Conservation (phyloP, 1,284 basidiomycete genomes). For the Athelia sp. region DNA sequence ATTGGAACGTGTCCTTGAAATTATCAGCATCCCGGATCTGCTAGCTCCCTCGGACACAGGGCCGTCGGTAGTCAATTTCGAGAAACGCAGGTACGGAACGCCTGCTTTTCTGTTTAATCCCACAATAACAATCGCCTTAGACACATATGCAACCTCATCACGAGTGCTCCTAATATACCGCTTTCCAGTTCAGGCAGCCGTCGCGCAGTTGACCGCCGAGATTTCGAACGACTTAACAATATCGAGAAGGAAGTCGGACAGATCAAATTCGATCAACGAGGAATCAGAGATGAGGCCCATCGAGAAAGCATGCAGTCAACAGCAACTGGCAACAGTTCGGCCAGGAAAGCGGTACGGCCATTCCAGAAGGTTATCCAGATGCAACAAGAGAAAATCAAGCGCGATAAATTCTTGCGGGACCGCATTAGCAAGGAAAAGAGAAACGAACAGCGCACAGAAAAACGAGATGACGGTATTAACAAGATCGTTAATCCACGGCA, state of each 20-base stretch:
- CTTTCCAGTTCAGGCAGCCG: slow-evolving; percentile 36
- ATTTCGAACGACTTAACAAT: slow-evolving; percentile 68
- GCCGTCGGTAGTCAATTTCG: slow-evolving; percentile 66
- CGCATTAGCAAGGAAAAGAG: slow-evolving; percentile 69
- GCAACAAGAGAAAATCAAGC: slow-evolving; percentile 75
- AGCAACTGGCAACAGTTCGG: slow-evolving; percentile 33
- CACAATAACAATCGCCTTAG: slow-evolving; percentile 29
- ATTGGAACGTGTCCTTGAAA: slow-evolving; percentile 71
- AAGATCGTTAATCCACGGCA: slow-evolving; percentile 65
- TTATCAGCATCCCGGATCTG: slow-evolving; percentile 69
- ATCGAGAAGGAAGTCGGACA: slow-evolving; percentile 62
- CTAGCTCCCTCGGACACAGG: slow-evolving; percentile 46
- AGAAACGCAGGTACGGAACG: slow-evolving; percentile 64
- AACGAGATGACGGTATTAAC: slow-evolving; percentile 67
- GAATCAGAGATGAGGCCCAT: slow-evolving; percentile 67
- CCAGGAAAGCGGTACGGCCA: slow-evolving; percentile 54
- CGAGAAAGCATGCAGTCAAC: slow-evolving; percentile 51
- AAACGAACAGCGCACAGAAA: slow-evolving; percentile 66
- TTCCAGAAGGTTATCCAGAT: slow-evolving; percentile 57
- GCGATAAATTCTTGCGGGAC: slow-evolving; percentile 63
- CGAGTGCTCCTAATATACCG: slow-evolving; percentile 40
- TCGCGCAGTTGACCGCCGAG: slow-evolving; percentile 54
- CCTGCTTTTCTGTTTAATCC: slow-evolving; percentile 1
- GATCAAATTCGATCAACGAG: slow-evolving; percentile 61
- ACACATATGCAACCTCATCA: slow-evolving; percentile 60